Evolutionary conservation across 179 eudicot genomes (phyloP).

Genomic region (Pouteria campechiana): DNA sequence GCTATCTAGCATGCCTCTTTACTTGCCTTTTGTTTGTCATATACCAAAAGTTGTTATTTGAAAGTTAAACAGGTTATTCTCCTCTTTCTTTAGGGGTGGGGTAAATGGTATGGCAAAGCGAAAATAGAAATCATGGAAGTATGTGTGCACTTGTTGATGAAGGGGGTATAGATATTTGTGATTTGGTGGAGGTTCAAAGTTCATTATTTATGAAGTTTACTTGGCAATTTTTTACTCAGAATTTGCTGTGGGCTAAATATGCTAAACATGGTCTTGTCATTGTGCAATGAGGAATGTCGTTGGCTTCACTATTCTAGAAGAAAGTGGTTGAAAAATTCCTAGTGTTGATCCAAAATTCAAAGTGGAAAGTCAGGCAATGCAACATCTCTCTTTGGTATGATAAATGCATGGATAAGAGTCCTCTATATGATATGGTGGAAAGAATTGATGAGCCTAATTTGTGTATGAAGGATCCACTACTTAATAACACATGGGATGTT

Average conservation of each 20-base stretch:
- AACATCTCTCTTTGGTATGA: background rate
- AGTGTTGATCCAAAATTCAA: too few relatives aligned
- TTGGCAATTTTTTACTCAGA: background rate
- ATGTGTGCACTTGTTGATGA: background rate
- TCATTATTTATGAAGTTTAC: background rate
- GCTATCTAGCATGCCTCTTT: background rate
- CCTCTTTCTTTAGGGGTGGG: background rate
- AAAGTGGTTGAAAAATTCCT: too few relatives aligned
- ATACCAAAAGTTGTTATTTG: background rate
- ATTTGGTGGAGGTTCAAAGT: background rate
- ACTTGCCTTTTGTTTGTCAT: background rate
- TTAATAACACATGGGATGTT: too few relatives aligned
- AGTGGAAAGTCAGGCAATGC: background rate
- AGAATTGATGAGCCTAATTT: background rate
- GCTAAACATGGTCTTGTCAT: background rate
- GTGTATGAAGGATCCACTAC: background rate
- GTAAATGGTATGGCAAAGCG: background rate
- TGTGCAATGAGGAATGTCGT: too few relatives aligned
- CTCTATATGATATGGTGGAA: background rate
- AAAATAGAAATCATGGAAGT: background rate
- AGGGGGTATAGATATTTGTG: background rate
- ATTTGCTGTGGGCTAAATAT: background rate
- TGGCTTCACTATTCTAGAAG: too few relatives aligned
- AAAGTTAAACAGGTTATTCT: background rate
- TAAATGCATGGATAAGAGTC: background rate